Evolutionary conservation across 768 basidiomycete species (phyloP).

Genomic region (Collybiopsis luxurians): DNA sequence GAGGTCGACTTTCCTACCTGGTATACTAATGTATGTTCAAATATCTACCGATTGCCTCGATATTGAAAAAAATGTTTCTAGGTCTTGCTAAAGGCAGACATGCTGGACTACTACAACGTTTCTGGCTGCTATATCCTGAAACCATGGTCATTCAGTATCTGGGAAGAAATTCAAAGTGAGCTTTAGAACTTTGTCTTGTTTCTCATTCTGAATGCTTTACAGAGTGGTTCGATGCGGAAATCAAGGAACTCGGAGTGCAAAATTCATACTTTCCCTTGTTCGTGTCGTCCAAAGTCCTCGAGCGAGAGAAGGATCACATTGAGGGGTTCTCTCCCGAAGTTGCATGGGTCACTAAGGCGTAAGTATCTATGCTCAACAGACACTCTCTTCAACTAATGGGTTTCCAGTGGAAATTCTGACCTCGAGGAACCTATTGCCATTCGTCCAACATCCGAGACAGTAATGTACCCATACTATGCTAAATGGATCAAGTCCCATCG

Average conservation of each 20-base stretch:
- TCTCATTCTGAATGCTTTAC: not conserved
- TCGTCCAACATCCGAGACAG: constrained; percentile 96
- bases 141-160: constrained; percentile 96
- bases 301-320: constrained; percentile 97
- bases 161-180: constrained; percentile 92
- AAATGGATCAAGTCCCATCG: constrained; percentile 99
- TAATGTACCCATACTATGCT: constrained; percentile 99
- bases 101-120: constrained; percentile 99
- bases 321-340: constrained; percentile 99
- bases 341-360: constrained; percentile 99
- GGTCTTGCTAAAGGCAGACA: constrained; percentile 98
- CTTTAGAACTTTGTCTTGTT: not conserved
- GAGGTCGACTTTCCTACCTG: constrained; percentile 92
- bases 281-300: constrained; percentile 86
- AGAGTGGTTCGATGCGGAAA: constrained; percentile 93
- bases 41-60: not conserved
- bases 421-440: constrained; percentile 98
- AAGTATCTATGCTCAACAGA: constrained; percentile 23
- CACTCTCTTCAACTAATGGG: constrained; percentile 2
- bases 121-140: constrained; percentile 98
- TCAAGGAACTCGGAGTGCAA: constrained; percentile 93
- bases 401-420: constrained; percentile 78
- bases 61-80: constrained; percentile 27
- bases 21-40: constrained; percentile 81
- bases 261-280: constrained; percentile 99